Evolutionary conservation across 1,284 basidiomycete species (phyloP), one percentile per base, ranked within the genome.

Genomic region (Vanrija humicola): DNA sequence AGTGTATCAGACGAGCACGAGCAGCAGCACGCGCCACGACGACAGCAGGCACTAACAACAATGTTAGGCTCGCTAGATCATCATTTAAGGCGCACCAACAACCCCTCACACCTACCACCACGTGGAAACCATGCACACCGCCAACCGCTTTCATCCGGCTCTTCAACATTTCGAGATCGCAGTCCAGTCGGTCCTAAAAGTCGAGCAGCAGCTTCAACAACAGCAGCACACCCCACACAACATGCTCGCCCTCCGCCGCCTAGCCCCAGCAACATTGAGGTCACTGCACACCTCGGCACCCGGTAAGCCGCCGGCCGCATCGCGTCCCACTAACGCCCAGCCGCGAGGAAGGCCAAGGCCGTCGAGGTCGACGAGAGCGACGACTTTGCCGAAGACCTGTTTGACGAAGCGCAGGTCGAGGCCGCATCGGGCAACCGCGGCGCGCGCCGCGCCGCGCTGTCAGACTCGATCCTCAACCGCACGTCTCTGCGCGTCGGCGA

Each of bases 211-310:
- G 28, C 28, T 34, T 34, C 34, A 12, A 34, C 28, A 29, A 7
- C 12, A 14, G 12, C 34, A 34, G 21, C 21, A 34, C 48, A 38
- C 34, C 39, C 28, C 12, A 26, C 26, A 9, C 48, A 54, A 29
- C 25, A 60, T 61, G 59, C 55, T 61, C 52, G 55, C 55, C 25
- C 59, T 61, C 50, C 55, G 55, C 45, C 59, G 55, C 46, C 23
- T 51, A 38, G 46, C 50, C 38, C 48, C 54, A 15, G 47, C 43
- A n/a, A 43, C 52, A 18, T 21, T 42, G 6, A 54, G 58, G 39
- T 43, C 55, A 23, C 46, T 61, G 39, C 59, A 61, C 55, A 38
- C 53, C 23, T 44, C 56, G 10, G 26, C 56, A 10, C 25, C 45
- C 18, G 52, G 56, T 58, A 40, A 16, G 50, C 42, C 19, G 12